Evolutionary conservation across 129 eudicot genomes (phyloP), one percentile per base, ranked within the genome.

Genomic region (Flaveria robusta): DNA sequence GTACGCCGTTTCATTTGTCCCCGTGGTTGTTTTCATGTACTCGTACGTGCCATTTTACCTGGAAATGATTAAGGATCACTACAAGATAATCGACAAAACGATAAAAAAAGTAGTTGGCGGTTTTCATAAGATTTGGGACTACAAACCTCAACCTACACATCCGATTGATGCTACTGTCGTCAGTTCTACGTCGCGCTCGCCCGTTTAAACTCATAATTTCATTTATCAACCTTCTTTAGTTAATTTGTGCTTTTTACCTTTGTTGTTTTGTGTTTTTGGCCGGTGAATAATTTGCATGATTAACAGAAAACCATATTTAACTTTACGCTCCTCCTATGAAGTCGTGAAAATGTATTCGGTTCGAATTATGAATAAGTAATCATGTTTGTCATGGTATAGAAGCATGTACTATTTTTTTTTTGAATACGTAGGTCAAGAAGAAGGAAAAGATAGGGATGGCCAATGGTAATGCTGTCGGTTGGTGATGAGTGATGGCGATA

Each of bases 1-100:
- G 31, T 82, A 85, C 27, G 50, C 52, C 0, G 82, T 74, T 15
- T 75, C 86, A 16, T 75, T 85, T 60, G 74, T 85, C 42, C 89
- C 89, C 1, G 82, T 82, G 70, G 11, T 68, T 19, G 66, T 82
- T 26, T 79, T 85, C 49, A 24, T 63, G 20, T 19, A 31, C n/a
- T 26, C 74, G 9, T 79, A 66, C 41, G 0, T 82, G n/a, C 77
- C 64, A 9, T 27, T 56, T 1, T 82, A 58, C 52, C 0, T 15
- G 24, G 26, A 45, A 3, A 58, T 82, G 0, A 16, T 14, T 9
- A 34, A 6, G 41, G 77, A 68, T 46, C 18, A 50, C 20, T 7
- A 47, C 31, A 16, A 19, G 55, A 22, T n/a, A 4, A 11, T 72
- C 16, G 47, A 4, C 20, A 39, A 71, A 9, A 6, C 31, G 37